phyloP scores from a whole-genome alignment of 2,329 filamentous ascomycete genomes.

The Fusarium avenaceum region DNA sequence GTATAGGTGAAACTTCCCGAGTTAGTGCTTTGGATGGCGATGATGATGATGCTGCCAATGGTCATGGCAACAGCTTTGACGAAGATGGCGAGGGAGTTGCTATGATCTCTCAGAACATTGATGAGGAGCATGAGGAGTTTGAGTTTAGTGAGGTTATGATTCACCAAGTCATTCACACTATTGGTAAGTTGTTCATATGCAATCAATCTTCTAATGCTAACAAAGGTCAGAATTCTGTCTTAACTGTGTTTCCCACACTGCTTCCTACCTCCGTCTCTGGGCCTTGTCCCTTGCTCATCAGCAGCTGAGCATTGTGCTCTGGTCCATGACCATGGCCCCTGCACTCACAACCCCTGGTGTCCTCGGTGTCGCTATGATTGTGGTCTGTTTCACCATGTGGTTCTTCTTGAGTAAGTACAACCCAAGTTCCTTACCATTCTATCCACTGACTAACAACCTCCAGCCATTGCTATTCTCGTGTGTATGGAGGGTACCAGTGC shows the following conservation, averaged over 20 bases:
- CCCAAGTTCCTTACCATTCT: not conserved
- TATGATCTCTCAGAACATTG: slow-evolving; percentile 89
- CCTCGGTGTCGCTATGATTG: slow-evolving; percentile 82
- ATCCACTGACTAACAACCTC: slow-evolving; percentile 43
- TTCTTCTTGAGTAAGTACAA: slow-evolving; percentile 77
- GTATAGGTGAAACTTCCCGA: slow-evolving; percentile 88
- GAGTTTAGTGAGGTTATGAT: slow-evolving; percentile 99
- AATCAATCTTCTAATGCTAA: slow-evolving; percentile 48
- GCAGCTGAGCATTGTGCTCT: slow-evolving; percentile 94
- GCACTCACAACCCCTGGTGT: slow-evolving; percentile 77
- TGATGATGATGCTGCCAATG: slow-evolving; percentile 68
- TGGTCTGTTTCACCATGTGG: slow-evolving; percentile 88
- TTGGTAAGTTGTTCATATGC: slow-evolving; percentile 72
- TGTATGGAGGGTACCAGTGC: slow-evolving; percentile 97
- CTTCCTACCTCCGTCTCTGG: slow-evolving; percentile 98
- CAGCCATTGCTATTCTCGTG: slow-evolving; percentile 75
- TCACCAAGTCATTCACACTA: slow-evolving; percentile 98
- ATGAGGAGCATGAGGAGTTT: slow-evolving; percentile 93
- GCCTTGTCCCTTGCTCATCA: slow-evolving; percentile 97
- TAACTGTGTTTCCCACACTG: slow-evolving; percentile 98
- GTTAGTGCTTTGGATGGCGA: slow-evolving; percentile 93
- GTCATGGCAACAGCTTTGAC: slow-evolving; percentile 69
- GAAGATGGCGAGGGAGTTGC: slow-evolving; percentile 85
- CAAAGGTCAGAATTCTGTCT: slow-evolving; percentile 85
- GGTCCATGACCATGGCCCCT: slow-evolving; percentile 92